Conservation (phyloP, 2,329 filamentous ascomycete genomes). For the Immersiporthe knoxdaviesiana region DNA sequence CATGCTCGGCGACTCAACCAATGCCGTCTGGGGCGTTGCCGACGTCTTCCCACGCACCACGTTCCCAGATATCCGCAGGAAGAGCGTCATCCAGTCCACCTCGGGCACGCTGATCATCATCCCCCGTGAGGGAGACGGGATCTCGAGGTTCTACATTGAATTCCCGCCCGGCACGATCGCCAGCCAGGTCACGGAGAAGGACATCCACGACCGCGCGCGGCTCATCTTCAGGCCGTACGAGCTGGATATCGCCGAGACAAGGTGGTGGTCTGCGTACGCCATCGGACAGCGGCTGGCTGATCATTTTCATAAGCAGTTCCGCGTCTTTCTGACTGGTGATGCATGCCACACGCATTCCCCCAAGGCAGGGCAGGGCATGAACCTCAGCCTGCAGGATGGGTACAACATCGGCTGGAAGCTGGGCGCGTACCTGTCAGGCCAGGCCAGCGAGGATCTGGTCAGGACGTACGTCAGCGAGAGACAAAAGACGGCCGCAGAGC, state of each 20-base stretch:
- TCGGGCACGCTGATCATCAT: slow-evolving; percentile 64
- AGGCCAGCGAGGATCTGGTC: slow-evolving; percentile 47
- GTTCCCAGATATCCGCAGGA: slow-evolving; percentile 66
- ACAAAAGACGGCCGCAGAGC: slow-evolving; percentile 54
- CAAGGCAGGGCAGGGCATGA: slow-evolving; percentile 68
- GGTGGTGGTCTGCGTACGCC: slow-evolving; percentile 67
- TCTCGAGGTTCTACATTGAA: slow-evolving; percentile 67
- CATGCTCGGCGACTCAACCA: slow-evolving; percentile 63
- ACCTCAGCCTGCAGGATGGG: slow-evolving; percentile 64
- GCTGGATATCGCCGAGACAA: slow-evolving; percentile 57
- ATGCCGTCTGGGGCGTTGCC: slow-evolving; percentile 61
- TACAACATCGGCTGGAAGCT: slow-evolving; percentile 67
- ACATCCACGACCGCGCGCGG: slow-evolving; percentile 56
- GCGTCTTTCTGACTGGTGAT: slow-evolving; percentile 66
- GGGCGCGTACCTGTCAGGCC: slow-evolving; percentile 50
- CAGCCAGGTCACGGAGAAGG: slow-evolving; percentile 54
- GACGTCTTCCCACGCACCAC: slow-evolving; percentile 59
- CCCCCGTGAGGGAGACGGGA: slow-evolving; percentile 59
- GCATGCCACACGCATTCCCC: slow-evolving; percentile 70
- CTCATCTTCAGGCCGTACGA: slow-evolving; percentile 58
- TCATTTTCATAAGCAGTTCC: slow-evolving; percentile 58
- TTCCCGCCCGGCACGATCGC: slow-evolving; percentile 53
- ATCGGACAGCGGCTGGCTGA: slow-evolving; percentile 65
- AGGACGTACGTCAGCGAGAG: slow-evolving; percentile 59
- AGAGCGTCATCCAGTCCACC: slow-evolving; percentile 56